Conservation (phyloP, 1,139 yeast species). For the Hansenula sp. region DNA sequence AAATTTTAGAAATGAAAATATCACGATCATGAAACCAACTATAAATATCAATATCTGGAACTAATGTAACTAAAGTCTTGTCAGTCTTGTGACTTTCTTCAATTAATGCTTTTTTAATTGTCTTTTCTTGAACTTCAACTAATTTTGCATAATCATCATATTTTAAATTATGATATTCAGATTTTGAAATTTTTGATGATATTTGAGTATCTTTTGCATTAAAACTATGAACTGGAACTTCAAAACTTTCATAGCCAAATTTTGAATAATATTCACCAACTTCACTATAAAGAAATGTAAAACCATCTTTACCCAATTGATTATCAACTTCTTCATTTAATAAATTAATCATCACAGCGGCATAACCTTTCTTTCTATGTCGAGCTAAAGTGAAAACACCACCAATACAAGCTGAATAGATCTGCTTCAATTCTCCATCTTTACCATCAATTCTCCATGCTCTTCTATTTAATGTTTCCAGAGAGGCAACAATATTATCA, state of each 20-base stretch:
- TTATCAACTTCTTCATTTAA: conserved; percentile 36
- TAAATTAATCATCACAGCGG: conserved; percentile 45
- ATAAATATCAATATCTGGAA: conserved; percentile 33
- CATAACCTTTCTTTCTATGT: conserved; percentile 63
- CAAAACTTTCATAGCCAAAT: conserved; percentile 52
- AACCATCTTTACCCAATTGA: conserved; percentile 10
- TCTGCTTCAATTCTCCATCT: conserved; percentile 24
- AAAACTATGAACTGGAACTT: conserved; percentile 36
- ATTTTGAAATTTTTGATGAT: conserved; percentile 10
- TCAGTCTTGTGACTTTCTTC: conserved; percentile 9
- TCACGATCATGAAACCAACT: conserved; percentile 42
- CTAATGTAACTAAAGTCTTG: conserved; percentile 28
- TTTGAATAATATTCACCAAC: conserved; percentile 62
- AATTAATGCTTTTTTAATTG: conserved; percentile 23
- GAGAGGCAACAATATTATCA: conserved; percentile 36
- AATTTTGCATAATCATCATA: conserved; percentile 30
- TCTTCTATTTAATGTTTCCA: conserved; percentile 42
- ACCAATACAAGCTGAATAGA: conserved; percentile 54
- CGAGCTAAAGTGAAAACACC: conserved; percentile 59
- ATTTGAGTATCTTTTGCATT: conserved; percentile 1
- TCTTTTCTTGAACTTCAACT: conserved; percentile 26
- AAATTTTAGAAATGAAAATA: conserved; percentile 22
- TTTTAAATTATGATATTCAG: conserved; percentile 24
- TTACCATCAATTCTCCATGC: conserved; percentile 28
- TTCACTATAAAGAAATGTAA: conserved; percentile 49